Percentiles rank a stretch among this genome's conserved stretches.
Conservation (phyloP, 495 filamentous ascomycete species). For the Echria macrotheca region DNA sequence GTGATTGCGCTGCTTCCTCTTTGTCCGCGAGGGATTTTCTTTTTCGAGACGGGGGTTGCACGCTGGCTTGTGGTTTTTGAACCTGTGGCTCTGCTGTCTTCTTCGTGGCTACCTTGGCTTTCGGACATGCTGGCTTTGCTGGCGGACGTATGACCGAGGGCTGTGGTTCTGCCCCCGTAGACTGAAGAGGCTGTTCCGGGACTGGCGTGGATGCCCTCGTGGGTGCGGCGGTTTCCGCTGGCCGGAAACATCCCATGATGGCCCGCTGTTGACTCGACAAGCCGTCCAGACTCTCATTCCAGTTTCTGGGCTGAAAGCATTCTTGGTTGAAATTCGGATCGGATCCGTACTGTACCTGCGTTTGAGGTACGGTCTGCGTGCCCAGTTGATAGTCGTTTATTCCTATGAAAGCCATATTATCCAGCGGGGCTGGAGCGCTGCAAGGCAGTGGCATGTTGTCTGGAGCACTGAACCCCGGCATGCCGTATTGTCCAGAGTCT, state of each 20-base stretch:
- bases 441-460: neutral
- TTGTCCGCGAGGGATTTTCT: neutral
- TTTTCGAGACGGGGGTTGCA: neutral
- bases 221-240: conserved; percentile 46
- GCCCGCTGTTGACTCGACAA: conserved; percentile 48
- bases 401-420: neutral
- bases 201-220: conserved; percentile 56
- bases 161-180: no score
- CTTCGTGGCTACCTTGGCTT: no score
- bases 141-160: neutral
- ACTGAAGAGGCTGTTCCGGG: neutral
- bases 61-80: neutral
- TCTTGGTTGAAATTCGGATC: conserved; percentile 55
- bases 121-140: no score
- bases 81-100: neutral
- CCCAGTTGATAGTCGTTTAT: neutral
- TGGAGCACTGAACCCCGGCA: neutral
- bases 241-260: conserved; percentile 50
- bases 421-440: neutral
- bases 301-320: conserved; percentile 49
- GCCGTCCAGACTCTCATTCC: conserved; percentile 52
- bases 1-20: neutral
- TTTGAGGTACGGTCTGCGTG: conserved; percentile 5
- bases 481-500: neutral
- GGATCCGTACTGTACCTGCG: conserved; percentile 59